phyloP scores from a whole-genome alignment of 768 basidiomycete genomes.

The Suillus hirtellus region DNA sequence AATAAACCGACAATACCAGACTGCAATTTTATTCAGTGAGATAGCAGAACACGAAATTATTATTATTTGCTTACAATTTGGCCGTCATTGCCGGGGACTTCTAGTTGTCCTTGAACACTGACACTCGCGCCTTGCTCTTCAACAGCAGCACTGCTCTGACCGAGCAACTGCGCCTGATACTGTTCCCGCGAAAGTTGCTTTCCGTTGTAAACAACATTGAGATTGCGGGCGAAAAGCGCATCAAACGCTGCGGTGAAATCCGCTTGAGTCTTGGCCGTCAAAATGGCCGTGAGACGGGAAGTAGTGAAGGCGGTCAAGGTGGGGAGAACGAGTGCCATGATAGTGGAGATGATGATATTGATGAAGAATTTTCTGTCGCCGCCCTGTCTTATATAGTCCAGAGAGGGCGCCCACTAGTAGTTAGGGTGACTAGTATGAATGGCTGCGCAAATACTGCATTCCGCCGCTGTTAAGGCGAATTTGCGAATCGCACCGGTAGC shows the following conservation, averaged over 20 bases:
- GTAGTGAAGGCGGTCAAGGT: constrained; percentile 45
- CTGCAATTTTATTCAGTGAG: constrained; percentile 12
- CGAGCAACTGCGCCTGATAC: constrained; percentile 40
- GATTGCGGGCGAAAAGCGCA: constrained; percentile 38
- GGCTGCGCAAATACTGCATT: neutral
- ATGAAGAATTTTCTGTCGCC: no score
- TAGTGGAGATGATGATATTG: neutral
- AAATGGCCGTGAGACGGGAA: constrained; percentile 37
- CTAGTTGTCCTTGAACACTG: constrained; percentile 27
- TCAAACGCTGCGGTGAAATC: constrained; percentile 43
- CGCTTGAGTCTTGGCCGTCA: constrained; percentile 36
- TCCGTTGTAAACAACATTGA: constrained; percentile 43
- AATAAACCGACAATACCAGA: constrained; percentile 37
- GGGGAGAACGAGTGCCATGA: constrained; percentile 38
- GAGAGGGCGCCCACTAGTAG: neutral
- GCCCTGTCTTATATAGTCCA: neutral
- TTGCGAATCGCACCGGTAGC: neutral
- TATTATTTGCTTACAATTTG: constrained; percentile 22
- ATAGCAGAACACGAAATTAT: no score
- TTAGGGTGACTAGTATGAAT: neutral
- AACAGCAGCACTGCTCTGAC: constrained; percentile 25
- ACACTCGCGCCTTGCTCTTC: constrained; percentile 21
- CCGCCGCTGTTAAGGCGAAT: neutral
- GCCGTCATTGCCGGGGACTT: constrained; percentile 29
- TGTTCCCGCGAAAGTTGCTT: constrained; percentile 36